Evolutionary conservation across 2,329 filamentous ascomycete species (phyloP), one percentile per base, ranked within the genome.

Genomic region (Aspergillus intermedius): DNA sequence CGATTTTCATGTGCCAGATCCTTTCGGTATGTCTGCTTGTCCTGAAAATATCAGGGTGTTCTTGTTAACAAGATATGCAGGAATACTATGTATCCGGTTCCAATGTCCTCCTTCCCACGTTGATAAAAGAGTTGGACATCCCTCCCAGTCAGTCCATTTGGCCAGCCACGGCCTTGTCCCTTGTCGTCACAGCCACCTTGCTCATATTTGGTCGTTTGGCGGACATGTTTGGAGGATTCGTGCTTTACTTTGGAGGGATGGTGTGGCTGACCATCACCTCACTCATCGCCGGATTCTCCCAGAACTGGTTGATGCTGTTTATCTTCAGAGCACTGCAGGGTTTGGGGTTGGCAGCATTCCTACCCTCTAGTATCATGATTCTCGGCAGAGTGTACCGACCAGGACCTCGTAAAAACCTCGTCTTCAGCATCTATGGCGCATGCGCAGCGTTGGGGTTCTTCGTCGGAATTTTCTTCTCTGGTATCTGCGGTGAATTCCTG

Each of bases 71-170:
- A 3, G 9, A 21, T 9, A 12, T 25, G 7, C 51, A 81, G 75
- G 87, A 91, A 69, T 91, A 84, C 67, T 86, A 85, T 61, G 79
- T 91, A 45, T 86, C 83, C 42, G 88, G 88, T 28, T 93, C 91
- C 60, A 81, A 76, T 49, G 71, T 83, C 50, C 69, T 91, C 22
- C 67, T 91, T 0, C 87, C 88, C 1, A 80, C 80, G 0, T 65
- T 93, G 3, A 73, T 81, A 9, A 61, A 66, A 9, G 76, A 80
- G 1, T 75, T 93, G 3, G 48, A 80, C 35, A 89, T 93, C 37
- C 80, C 86, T 0, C 76, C 82, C 41, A 79, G 82, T 34, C 82
- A 84, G 4, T 70, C 71, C 2, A 77, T 77, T 44, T 79, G 77
- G 77, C 76, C 77, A 1, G 72, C 76, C 1, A 76, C 68, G 19